These are phyloP conservation scores for Cucumis hystrix DNA, from an alignment of 306 rosid species.

Conservation along the genomic window DNA sequence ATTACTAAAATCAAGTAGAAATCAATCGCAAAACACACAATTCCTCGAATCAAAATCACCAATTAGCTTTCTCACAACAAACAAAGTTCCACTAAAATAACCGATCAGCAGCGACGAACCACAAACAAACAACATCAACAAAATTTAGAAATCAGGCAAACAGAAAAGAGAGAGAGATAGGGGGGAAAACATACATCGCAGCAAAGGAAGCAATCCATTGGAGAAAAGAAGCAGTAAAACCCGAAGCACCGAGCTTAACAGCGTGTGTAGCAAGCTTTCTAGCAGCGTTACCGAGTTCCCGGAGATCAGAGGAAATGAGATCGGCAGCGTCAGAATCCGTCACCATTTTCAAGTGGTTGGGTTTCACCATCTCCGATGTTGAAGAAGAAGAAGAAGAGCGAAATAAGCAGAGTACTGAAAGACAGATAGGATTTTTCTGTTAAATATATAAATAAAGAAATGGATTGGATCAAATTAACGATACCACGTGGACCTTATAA, in stretches of 20 bases:
- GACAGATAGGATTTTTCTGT: background rate
- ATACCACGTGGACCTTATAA: background rate
- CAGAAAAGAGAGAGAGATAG: background rate
- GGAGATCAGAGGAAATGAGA: constrained; percentile 45
- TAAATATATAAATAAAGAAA: background rate
- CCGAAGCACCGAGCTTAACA: constrained; percentile 40
- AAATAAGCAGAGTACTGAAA: background rate
- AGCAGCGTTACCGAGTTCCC: constrained; percentile 33
- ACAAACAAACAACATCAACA: background rate
- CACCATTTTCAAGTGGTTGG: constrained; percentile 27
- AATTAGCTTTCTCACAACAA: background rate
- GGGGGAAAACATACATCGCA: constrained; percentile 41
- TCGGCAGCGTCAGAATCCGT: constrained; percentile 24
- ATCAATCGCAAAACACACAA: background rate
- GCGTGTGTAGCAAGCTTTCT: constrained; percentile 40
- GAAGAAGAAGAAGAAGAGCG: background rate
- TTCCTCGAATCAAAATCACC: background rate
- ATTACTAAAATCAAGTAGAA: background rate
- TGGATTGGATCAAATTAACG: background rate
- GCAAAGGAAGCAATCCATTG: constrained; percentile 57
- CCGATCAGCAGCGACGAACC: background rate
- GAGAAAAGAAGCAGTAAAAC: constrained; percentile 51
- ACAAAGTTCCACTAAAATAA: background rate
- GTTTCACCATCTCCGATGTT: constrained; percentile 12
- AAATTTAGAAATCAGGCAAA: background rate